Evolutionary conservation across 345 rosid species (phyloP).

Genomic region (Syzygium grande): DNA sequence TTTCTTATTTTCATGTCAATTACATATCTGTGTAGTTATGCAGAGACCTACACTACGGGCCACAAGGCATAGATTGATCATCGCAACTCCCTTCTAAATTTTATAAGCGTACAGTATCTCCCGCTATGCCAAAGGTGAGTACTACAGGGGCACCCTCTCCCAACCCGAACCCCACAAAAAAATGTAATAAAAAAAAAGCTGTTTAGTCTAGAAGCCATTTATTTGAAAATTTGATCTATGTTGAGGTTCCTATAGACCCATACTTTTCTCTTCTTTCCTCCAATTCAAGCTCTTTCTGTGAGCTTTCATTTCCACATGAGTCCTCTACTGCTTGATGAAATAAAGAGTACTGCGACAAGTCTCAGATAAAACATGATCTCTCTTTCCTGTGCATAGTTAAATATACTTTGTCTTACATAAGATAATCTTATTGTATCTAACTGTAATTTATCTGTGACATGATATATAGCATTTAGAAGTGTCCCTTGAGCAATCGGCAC

Average conservation of each 20-base stretch:
- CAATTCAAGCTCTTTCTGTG: background rate
- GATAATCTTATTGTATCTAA: background rate
- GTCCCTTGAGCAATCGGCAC: background rate
- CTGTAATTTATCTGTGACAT: background rate
- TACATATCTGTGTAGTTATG: background rate
- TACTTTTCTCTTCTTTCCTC: background rate
- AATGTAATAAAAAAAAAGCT: background rate
- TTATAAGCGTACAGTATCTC: background rate
- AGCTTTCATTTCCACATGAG: background rate
- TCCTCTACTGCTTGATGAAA: background rate
- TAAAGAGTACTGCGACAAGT: background rate
- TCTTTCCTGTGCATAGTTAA: background rate
- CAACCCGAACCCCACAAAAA: background rate
- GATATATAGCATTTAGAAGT: background rate
- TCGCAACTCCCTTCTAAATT: background rate
- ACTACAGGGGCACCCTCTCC: background rate
- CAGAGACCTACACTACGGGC: background rate
- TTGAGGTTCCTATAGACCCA: background rate
- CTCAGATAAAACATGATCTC: background rate
- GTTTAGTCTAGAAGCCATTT: background rate
- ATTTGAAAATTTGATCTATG: background rate
- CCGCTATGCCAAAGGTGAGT: background rate
- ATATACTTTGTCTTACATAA: background rate
- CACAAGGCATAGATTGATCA: background rate
- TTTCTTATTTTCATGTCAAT: background rate